These are phyloP conservation scores for Phytopythium chamaehyphon DNA, from an alignment of 352 stramenopile genomes.

Conservation along the genomic window DNA sequence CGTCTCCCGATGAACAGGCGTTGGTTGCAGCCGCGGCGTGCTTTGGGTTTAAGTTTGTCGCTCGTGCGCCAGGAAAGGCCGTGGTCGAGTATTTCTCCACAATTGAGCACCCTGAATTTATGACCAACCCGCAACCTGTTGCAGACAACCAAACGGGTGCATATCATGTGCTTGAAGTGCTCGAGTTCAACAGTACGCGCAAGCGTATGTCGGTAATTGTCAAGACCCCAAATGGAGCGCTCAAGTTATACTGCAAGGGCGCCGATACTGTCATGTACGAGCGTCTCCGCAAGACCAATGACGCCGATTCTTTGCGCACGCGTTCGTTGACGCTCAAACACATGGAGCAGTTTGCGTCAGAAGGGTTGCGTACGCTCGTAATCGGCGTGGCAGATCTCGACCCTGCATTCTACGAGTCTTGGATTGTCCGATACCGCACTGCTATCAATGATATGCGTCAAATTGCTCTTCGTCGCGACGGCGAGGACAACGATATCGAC, in stretches of 20 bases:
- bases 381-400: constrained; percentile 71
- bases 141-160: constrained; percentile 22
- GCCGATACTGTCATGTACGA: constrained; percentile 90
- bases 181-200: constrained; percentile 94
- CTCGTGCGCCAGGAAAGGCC: constrained; percentile 63
- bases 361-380: constrained; percentile 89
- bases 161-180: constrained; percentile 90
- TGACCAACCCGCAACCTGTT: constrained; percentile 24
- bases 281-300: constrained; percentile 46
- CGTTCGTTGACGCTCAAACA: constrained; percentile 73
- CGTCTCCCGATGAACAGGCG: constrained; percentile 89
- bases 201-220: constrained; percentile 96
- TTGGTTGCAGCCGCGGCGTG: constrained; percentile 77
- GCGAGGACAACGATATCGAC: constrained; percentile 79
- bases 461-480: constrained; percentile 71
- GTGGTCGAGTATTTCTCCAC: constrained; percentile 74
- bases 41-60: constrained; percentile 83
- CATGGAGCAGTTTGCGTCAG: constrained; percentile 86
- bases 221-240: constrained; percentile 33
- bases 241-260: constrained; percentile 85
- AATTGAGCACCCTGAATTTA: constrained; percentile 29
- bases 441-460: constrained; percentile 86
- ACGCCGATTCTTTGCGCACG: constrained; percentile 39
- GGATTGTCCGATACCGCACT: constrained; percentile 61
- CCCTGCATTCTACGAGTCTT: constrained; percentile 51